Conservation (phyloP, 73 alveolate species). For the Paramecium bursaria region DNA sequence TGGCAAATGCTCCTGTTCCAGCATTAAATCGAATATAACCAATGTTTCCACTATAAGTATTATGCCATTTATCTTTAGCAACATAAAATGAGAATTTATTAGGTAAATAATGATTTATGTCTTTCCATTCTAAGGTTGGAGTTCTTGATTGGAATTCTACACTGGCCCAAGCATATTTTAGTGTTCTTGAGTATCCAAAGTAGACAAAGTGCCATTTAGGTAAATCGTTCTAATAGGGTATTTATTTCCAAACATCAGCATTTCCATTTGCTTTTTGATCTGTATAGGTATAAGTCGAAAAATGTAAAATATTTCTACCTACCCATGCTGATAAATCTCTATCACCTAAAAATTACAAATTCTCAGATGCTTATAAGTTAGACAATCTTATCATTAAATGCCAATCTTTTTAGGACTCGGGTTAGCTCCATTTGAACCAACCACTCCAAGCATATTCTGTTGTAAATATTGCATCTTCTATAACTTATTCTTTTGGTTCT, state of each 20-base stretch:
- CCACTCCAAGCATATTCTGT: constrained; percentile 61
- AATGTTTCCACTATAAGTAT: constrained; percentile 38
- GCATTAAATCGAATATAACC: constrained; percentile 38
- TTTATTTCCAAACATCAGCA: not conserved
- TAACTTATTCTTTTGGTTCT: not conserved
- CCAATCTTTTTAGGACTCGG: not conserved
- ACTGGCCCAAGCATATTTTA: constrained; percentile 13
- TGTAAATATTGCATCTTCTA: constrained; percentile 2
- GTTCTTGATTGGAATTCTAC: constrained; percentile 30
- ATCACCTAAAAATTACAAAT: constrained; percentile 20
- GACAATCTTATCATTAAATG: constrained; percentile 41
- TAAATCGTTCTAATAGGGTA: constrained; percentile 8
- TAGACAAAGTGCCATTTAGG: constrained; percentile 53
- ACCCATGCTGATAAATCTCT: constrained; percentile 39
- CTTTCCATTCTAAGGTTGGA: constrained; percentile 1
- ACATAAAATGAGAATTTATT: not conserved
- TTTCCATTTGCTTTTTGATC: constrained; percentile 22
- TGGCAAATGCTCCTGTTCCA: constrained; percentile 31
- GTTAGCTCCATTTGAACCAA: constrained; percentile 54
- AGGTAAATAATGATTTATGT: constrained; percentile 38
- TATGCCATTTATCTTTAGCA: constrained; percentile 52
- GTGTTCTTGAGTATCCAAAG: constrained; percentile 49
- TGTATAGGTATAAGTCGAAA: constrained; percentile 28
- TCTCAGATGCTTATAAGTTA: not conserved
- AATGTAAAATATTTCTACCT: constrained; percentile 34